Conservation (phyloP, 73 alveolate species). For the Paramecium caudatum region DNA sequence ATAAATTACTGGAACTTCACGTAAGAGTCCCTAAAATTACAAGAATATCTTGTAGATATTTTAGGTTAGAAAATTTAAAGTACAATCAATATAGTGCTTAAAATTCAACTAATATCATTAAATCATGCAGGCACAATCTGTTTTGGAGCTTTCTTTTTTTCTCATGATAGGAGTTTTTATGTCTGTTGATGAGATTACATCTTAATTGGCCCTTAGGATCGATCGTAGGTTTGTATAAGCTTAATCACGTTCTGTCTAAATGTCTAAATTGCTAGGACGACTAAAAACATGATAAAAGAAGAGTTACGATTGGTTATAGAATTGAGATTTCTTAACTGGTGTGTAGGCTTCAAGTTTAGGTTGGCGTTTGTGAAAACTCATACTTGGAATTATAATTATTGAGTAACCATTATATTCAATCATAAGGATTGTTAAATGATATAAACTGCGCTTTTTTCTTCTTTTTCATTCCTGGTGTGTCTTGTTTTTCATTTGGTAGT, state of each 20-base stretch:
- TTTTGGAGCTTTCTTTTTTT: slow-evolving; percentile 33
- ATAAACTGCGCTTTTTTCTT: not conserved
- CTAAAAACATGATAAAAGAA: not conserved
- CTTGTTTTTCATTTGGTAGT: not conserved
- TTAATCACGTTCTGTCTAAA: not conserved
- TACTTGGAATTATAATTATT: not conserved
- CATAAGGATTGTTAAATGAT: slow-evolving; percentile 1
- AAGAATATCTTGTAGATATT: not conserved
- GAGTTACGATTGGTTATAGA: slow-evolving; percentile 40
- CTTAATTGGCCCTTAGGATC: not conserved
- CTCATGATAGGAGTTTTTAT: slow-evolving; percentile 3
- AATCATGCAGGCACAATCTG: slow-evolving; percentile 30
- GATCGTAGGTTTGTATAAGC: not conserved
- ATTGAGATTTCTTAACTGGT: slow-evolving; percentile 18
- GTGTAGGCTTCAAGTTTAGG: not conserved
- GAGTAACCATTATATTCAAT: not conserved
- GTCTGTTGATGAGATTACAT: not conserved
- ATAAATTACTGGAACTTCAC: not conserved
- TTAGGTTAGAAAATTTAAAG: too few species aligned
- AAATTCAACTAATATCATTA: too few species aligned
- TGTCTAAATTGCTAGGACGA: not conserved
- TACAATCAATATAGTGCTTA: too few species aligned
- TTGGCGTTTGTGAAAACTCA: slow-evolving; percentile 3
- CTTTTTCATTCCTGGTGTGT: not conserved
- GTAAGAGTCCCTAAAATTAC: not conserved